Percentiles rank a stretch among this genome's conserved stretches.
These are phyloP conservation scores for Dendryphion nanum DNA, from an alignment of 2,329 filamentous ascomycete species.

Conservation along the genomic window DNA sequence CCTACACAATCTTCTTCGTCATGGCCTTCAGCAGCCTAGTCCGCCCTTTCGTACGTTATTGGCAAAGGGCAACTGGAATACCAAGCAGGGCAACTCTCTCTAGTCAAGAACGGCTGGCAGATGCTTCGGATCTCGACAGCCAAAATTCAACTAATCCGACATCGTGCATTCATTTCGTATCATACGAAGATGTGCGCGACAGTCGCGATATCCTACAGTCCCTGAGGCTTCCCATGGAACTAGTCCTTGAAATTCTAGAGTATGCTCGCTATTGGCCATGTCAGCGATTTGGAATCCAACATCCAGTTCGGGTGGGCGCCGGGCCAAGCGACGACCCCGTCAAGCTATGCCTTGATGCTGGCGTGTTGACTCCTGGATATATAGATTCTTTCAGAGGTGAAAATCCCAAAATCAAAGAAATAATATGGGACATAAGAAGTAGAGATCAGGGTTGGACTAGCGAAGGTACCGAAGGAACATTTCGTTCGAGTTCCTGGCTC, in stretches of 20 bases:
- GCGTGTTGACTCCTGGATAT: conserved; percentile 10
- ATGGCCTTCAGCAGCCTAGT: no score
- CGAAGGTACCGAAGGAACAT: conserved; percentile 12
- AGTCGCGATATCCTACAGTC: conserved; percentile 20
- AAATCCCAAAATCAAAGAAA: conserved; percentile 40
- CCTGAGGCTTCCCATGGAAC: conserved; percentile 26
- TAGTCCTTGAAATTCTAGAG: conserved; percentile 28
- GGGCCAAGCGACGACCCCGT: no score
- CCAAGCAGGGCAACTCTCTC: no score
- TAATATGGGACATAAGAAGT: conserved; percentile 23
- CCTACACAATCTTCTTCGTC: no score
- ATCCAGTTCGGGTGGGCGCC: no score
- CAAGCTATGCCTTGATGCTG: conserved; percentile 16
- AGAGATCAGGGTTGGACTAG: conserved; percentile 35
- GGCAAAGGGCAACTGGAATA: no score
- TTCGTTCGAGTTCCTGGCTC: neutral
- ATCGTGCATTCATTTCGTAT: no score
- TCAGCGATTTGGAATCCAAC: conserved; percentile 13
- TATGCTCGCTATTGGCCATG: conserved; percentile 24
- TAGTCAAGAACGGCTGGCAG: no score
- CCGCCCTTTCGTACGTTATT: no score
- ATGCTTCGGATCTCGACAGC: no score
- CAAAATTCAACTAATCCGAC: no score
- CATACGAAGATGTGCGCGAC: conserved; percentile 23
- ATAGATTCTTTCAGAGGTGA: conserved; percentile 4